A percentile compares a stretch with the other conserved stretches of the same genome.
phyloP scores from a whole-genome alignment of 169 alveolate genomes.

The Eimeria sp. region DNA sequence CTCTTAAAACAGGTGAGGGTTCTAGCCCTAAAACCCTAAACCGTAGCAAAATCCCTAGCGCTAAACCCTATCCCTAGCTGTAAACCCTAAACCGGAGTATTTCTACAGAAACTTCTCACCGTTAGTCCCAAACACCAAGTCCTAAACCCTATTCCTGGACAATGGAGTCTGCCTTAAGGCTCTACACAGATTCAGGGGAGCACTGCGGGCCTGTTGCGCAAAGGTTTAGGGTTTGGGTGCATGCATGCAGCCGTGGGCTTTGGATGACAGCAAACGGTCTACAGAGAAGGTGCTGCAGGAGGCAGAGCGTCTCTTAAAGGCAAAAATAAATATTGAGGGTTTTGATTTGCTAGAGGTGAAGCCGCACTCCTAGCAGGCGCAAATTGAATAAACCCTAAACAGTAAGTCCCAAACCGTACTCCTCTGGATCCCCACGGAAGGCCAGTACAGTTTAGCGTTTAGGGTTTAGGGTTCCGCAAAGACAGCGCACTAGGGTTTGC shows the following conservation, averaged over 20 bases:
- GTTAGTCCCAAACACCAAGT: background rate
- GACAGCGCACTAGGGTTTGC: background rate
- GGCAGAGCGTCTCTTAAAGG: background rate
- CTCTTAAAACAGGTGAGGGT: constrained; percentile 5
- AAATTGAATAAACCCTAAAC: background rate
- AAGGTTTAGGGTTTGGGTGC: background rate
- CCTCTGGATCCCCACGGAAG: background rate
- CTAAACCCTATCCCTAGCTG: background rate
- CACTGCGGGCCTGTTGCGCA: background rate
- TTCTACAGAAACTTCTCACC: too few species aligned
- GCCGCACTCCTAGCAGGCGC: background rate
- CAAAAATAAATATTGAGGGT: background rate
- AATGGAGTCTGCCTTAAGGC: background rate
- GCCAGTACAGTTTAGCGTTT: background rate
- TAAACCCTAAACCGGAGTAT: background rate
- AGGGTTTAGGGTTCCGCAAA: background rate
- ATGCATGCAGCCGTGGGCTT: constrained; percentile 27
- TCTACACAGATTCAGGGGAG: background rate
- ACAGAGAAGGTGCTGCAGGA: constrained; percentile 13
- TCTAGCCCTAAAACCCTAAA: background rate
- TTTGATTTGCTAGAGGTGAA: background rate
- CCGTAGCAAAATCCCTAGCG: background rate
- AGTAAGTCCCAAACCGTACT: background rate
- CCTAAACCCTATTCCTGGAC: background rate
- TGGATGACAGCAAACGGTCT: constrained; percentile 17